A percentile compares a stretch with the other conserved stretches of the same genome.
Evolutionary conservation across 73 alveolate species (phyloP).

Genomic region (Paramecium sonneborni): DNA sequence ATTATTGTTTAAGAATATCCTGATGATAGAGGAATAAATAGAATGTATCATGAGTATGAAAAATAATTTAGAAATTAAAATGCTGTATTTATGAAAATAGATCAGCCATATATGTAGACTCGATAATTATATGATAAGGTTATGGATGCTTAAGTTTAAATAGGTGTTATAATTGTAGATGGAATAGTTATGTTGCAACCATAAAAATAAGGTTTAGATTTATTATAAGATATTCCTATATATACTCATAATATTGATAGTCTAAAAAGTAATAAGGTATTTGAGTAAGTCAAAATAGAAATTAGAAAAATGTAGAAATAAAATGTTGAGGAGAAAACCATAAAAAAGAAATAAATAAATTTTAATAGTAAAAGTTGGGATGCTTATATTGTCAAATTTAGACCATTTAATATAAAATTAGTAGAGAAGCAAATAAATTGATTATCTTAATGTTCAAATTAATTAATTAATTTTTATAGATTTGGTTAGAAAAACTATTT

Average conservation of each 20-base stretch:
- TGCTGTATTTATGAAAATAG: background rate
- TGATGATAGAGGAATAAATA: background rate
- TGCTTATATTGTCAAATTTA: background rate
- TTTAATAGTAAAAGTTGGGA: background rate
- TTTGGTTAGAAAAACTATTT: too few species aligned
- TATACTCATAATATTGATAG: background rate
- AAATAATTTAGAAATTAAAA: background rate
- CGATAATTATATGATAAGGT: background rate
- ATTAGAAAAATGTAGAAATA: background rate
- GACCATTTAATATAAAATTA: background rate
- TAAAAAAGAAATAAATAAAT: background rate
- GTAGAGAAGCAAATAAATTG: background rate
- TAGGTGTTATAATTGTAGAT: background rate
- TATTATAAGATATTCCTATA: conserved; percentile 19
- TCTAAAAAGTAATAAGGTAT: background rate
- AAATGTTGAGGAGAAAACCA: background rate
- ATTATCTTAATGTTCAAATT: background rate
- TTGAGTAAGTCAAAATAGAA: background rate
- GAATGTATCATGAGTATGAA: background rate
- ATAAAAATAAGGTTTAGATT: background rate
- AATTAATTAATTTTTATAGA: background rate
- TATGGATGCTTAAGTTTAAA: background rate
- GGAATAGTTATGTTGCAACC: background rate
- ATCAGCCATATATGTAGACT: background rate
- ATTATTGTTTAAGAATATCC: background rate